phyloP scores from a whole-genome alignment of 306 rosid genomes.

The Trifolium repens region DNA sequence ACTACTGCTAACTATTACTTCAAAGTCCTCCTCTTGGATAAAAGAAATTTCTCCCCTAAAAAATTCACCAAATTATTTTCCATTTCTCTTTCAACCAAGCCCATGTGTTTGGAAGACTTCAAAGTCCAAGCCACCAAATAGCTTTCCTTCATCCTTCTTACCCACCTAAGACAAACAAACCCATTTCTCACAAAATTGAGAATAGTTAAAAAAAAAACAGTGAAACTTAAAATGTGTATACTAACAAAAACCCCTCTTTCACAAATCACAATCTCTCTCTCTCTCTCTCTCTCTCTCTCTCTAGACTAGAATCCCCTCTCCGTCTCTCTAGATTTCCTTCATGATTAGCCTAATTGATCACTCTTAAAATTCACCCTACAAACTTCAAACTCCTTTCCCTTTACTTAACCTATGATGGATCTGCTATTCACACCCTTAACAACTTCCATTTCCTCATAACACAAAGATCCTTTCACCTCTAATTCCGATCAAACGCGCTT shows the following conservation, averaged over 20 bases:
- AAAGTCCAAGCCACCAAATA: conserved; percentile 36
- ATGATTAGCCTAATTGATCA: conserved; percentile 48
- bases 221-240: conserved; percentile 6
- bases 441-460: conserved; percentile 29
- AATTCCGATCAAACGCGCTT: conserved; percentile 40
- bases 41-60: not conserved
- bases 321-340: conserved; percentile 49
- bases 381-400: conserved; percentile 34
- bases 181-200: conserved; percentile 31
- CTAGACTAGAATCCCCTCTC: conserved; percentile 41
- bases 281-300: conserved; percentile 43
- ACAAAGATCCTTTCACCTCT: conserved; percentile 46
- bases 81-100: conserved; percentile 1
- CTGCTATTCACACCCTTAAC: conserved; percentile 47
- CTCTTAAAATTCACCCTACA: conserved; percentile 24
- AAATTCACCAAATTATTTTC: conserved; percentile 8
- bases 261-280: not conserved
- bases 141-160: conserved; percentile 15
- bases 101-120: conserved; percentile 22
- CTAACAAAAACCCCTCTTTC: conserved; percentile 26
- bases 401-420: conserved; percentile 57
- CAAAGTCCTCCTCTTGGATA: no score
- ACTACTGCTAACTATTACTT: no score
- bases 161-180: conserved; percentile 48
- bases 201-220: conserved; percentile 6